phyloP scores from a whole-genome alignment of 2,329 filamentous ascomycete genomes.

The Cytospora chrysosperma region DNA sequence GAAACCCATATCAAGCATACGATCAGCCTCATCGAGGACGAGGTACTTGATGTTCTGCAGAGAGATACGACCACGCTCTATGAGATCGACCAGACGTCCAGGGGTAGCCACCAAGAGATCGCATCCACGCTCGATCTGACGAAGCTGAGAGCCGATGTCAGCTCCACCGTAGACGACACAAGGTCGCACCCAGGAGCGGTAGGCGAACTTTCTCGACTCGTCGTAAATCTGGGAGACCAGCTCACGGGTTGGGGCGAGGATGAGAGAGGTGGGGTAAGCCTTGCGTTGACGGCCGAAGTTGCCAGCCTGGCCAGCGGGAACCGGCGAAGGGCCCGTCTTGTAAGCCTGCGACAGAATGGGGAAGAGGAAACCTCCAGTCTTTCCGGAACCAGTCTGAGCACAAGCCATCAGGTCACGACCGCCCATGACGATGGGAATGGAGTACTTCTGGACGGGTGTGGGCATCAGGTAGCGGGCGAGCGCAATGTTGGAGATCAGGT shows the following conservation, averaged over 20 bases:
- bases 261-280: slow-evolving; percentile 93
- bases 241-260: slow-evolving; percentile 95
- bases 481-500: slow-evolving; percentile 89
- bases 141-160: slow-evolving; percentile 96
- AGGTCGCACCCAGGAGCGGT: slow-evolving; percentile 97
- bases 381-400: slow-evolving; percentile 98
- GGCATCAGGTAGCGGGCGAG: slow-evolving; percentile 93
- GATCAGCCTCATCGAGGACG: slow-evolving; percentile 97
- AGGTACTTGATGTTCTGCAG: slow-evolving; percentile 99
- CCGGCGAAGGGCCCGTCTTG: slow-evolving; percentile 76
- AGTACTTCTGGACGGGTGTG: slow-evolving; percentile 98
- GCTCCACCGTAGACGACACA: slow-evolving; percentile 99
- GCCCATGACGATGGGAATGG: slow-evolving; percentile 96
- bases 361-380: slow-evolving; percentile 99
- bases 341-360: slow-evolving; percentile 98
- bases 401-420: slow-evolving; percentile 99
- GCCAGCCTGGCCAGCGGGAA: slow-evolving; percentile 56
- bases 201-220: slow-evolving; percentile 95
- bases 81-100: slow-evolving; percentile 94
- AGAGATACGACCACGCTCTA: slow-evolving; percentile 97
- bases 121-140: slow-evolving; percentile 95
- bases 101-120: slow-evolving; percentile 96
- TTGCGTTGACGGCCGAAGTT: slow-evolving; percentile 93
- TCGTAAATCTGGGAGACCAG: slow-evolving; percentile 98
- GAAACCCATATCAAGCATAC: slow-evolving; percentile 99